A percentile compares a stretch with the other conserved stretches of the same genome.
Evolutionary conservation across 2,329 filamentous ascomycete genomes (phyloP).

Genomic region (Fusarium neocosmosporiellum): DNA sequence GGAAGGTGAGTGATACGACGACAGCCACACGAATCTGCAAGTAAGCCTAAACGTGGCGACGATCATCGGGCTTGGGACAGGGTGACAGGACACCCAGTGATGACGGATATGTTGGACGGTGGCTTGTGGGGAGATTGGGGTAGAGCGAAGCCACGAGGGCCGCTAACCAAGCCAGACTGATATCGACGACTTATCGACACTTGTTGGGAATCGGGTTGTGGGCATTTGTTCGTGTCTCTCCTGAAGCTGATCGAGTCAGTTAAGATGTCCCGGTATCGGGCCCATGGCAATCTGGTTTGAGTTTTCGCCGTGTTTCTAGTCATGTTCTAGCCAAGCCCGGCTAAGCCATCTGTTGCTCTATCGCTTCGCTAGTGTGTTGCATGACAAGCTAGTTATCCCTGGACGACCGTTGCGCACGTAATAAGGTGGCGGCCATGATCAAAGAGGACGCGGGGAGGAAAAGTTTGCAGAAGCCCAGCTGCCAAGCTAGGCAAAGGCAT

Average conservation of each 20-base stretch:
- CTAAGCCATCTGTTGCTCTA: constrained; percentile 1
- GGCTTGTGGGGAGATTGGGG: constrained; percentile 2
- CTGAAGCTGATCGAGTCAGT: constrained; percentile 2
- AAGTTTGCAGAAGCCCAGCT: neutral
- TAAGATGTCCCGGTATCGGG: constrained; percentile 1
- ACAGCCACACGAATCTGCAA: constrained; percentile 1
- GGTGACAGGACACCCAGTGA: constrained; percentile 10
- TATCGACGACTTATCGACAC: neutral
- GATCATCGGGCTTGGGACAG: constrained; percentile 1
- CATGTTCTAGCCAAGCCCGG: constrained; percentile 23
- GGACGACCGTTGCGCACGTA: constrained; percentile 8
- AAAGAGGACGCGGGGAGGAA: neutral
- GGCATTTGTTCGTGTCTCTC: neutral
- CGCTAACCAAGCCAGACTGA: neutral
- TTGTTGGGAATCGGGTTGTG: neutral
- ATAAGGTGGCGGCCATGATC: neutral
- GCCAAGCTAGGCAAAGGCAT: constrained; percentile 5
- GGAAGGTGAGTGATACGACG: constrained; percentile 27
- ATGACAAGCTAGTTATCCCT: neutral
- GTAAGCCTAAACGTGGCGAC: constrained; percentile 1
- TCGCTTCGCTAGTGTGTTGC: neutral
- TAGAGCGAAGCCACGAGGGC: constrained; percentile 15
- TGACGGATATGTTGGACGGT: constrained; percentile 4
- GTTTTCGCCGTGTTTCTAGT: constrained; percentile 27
- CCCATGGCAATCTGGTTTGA: constrained; percentile 1